phyloP scores from a whole-genome alignment of 2,329 filamentous ascomycete genomes.

The Hymenoscyphus infarciens region DNA sequence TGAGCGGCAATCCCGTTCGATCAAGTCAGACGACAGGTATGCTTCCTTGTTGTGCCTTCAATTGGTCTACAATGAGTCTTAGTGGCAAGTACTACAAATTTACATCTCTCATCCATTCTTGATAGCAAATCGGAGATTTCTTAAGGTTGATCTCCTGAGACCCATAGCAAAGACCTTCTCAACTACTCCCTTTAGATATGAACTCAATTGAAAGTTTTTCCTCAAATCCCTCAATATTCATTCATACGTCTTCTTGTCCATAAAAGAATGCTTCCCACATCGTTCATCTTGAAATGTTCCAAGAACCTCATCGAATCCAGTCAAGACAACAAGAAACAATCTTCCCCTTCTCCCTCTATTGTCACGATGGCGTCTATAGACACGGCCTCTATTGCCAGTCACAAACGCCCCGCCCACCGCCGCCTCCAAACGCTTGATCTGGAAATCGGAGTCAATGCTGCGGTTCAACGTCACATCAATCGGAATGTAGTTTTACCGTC shows the following conservation, averaged over 20 bases:
- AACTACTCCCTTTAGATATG: background rate
- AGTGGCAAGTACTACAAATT: too few species aligned
- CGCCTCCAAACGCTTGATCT: constrained; percentile 1
- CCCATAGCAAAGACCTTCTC: background rate
- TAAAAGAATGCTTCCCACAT: background rate
- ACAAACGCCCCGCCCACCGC: background rate
- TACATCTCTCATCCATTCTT: too few species aligned
- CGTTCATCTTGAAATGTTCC: background rate
- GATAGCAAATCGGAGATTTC: too few species aligned
- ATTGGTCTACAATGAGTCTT: background rate
- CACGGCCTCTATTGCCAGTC: background rate
- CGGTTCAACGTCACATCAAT: constrained; percentile 46
- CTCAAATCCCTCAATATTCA: background rate
- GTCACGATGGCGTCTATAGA: background rate
- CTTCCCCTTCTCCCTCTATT: background rate
- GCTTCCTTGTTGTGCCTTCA: background rate
- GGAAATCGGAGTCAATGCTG: constrained; percentile 53
- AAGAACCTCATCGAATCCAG: too few species aligned
- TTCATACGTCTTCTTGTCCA: background rate
- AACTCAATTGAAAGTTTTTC: background rate
- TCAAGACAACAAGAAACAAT: background rate
- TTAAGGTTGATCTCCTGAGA: background rate
- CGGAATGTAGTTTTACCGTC: constrained; percentile 48
- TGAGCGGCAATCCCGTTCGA: background rate
- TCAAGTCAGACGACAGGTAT: constrained; percentile 2